A percentile compares a stretch with the other conserved stretches of the same genome.
These are phyloP conservation scores for Tylopilus plumbeoviolaceoides DNA, from an alignment of 768 basidiomycete species.

Conservation along the genomic window DNA sequence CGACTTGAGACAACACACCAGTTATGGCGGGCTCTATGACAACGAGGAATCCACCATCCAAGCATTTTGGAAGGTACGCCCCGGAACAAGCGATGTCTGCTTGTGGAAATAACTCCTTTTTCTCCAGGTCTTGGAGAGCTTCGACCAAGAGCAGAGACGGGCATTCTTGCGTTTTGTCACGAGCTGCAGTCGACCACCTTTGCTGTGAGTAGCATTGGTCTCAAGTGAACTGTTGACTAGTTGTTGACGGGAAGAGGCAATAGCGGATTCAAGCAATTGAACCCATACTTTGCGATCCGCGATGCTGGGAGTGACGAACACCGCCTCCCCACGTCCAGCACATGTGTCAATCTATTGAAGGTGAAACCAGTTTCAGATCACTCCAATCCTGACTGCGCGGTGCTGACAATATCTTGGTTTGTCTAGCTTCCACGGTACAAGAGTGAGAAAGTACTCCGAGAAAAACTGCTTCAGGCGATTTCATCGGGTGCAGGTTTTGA, in stretches of 20 bases:
- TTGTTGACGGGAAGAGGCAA: background rate
- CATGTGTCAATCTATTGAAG: constrained; percentile 92
- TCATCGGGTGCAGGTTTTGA: constrained; percentile 90
- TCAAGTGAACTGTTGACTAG: background rate
- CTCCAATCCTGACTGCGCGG: background rate
- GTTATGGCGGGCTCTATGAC: constrained; percentile 79
- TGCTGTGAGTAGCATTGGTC: constrained; percentile 55
- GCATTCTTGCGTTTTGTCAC: constrained; percentile 88
- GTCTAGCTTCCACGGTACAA: constrained; percentile 66
- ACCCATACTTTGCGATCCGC: constrained; percentile 85
- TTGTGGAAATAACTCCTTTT: background rate
- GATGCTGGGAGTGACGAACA: constrained; percentile 71
- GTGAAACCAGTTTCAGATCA: constrained; percentile 31
- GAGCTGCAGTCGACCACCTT: constrained; percentile 83
- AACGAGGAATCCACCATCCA: constrained; percentile 66
- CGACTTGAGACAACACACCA: constrained; percentile 72
- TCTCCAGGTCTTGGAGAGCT: constrained; percentile 64
- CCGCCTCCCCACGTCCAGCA: constrained; percentile 72
- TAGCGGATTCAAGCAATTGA: constrained; percentile 82
- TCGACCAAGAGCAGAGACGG: constrained; percentile 76
- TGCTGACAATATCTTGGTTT: background rate
- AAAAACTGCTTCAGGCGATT: constrained; percentile 84
- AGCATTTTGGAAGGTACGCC: constrained; percentile 79
- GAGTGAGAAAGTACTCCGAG: constrained; percentile 57
- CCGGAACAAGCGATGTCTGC: background rate